phyloP scores from a whole-genome alignment of 169 alveolate genomes.

The Neospora caninum region DNA sequence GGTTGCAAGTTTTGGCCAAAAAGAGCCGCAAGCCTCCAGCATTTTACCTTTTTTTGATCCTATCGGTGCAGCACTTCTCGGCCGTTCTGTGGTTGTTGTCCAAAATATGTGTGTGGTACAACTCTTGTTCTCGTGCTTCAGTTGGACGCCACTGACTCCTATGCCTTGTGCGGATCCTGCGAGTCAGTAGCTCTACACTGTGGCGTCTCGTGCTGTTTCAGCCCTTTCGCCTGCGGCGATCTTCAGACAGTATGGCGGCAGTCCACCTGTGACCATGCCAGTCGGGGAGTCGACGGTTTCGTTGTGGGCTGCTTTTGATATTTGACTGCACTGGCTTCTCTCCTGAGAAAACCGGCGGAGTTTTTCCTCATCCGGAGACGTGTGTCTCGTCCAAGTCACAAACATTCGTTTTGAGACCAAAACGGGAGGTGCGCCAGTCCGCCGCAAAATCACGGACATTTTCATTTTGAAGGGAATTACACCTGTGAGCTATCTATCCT shows the following conservation, averaged over 20 bases:
- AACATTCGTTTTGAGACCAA: neutral
- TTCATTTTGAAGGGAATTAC: neutral
- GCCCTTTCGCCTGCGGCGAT: neutral
- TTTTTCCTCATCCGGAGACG: neutral
- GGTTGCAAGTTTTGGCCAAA: neutral
- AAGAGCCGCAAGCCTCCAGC: neutral
- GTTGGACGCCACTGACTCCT: slow-evolving; percentile 4
- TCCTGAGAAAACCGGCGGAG: neutral
- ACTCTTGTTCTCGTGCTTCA: neutral
- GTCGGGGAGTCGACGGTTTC: neutral
- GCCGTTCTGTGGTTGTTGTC: neutral
- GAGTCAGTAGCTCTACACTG: neutral
- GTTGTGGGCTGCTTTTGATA: neutral
- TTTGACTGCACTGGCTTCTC: neutral
- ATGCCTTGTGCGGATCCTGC: neutral
- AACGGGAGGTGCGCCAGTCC: neutral
- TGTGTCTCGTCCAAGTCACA: neutral
- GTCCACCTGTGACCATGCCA: neutral
- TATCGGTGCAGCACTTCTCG: neutral
- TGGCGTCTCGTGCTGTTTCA: neutral
- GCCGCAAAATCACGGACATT: neutral
- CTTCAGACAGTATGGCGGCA: neutral
- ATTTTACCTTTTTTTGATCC: neutral
- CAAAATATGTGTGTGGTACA: neutral
- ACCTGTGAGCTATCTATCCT: too few relatives aligned